These are phyloP conservation scores for Jaminaea rosea DNA, from an alignment of 1,284 basidiomycete genomes.

Conservation along the genomic window DNA sequence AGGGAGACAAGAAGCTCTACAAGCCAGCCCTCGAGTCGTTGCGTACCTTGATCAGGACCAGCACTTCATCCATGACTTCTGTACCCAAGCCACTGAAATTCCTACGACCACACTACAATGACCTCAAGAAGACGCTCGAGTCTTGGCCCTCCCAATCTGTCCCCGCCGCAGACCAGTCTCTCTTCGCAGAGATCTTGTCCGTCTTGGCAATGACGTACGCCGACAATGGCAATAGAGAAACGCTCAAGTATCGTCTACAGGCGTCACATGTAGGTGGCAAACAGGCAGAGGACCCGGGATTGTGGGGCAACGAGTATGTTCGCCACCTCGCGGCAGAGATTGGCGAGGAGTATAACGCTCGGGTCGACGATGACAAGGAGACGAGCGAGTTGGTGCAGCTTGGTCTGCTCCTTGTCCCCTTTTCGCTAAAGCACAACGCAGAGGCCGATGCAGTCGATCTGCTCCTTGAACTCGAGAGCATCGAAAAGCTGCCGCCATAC, in stretches of 20 bases:
- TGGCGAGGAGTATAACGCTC: conserved; percentile 74
- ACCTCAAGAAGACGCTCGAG: conserved; percentile 53
- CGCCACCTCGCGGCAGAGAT: conserved; percentile 93
- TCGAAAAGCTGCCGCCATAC: conserved; percentile 53
- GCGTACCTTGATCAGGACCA: conserved; percentile 85
- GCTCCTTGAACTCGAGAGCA: conserved; percentile 85
- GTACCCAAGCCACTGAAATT: conserved; percentile 99
- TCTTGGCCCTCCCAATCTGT: conserved; percentile 20
- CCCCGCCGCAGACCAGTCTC: conserved; percentile 56
- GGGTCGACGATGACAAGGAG: conserved; percentile 21
- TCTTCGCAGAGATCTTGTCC: conserved; percentile 96
- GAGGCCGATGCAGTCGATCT: conserved; percentile 98
- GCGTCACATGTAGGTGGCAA: conserved; percentile 24
- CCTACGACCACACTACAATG: conserved; percentile 85
- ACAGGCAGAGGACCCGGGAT: conserved; percentile 62
- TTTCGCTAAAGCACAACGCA: conserved; percentile 87
- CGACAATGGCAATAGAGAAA: conserved; percentile 87
- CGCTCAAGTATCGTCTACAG: conserved; percentile 53
- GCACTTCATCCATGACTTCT: conserved; percentile 98
- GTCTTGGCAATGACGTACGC: conserved; percentile 99
- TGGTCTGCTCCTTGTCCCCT: conserved; percentile 77
- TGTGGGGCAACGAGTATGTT: conserved; percentile 99
- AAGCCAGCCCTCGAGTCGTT: conserved; percentile 86
- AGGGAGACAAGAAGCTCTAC: conserved; percentile 75
- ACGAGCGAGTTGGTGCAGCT: conserved; percentile 53